Conservation (phyloP, 495 filamentous ascomycete species). For the Aspergillus wentii region DNA sequence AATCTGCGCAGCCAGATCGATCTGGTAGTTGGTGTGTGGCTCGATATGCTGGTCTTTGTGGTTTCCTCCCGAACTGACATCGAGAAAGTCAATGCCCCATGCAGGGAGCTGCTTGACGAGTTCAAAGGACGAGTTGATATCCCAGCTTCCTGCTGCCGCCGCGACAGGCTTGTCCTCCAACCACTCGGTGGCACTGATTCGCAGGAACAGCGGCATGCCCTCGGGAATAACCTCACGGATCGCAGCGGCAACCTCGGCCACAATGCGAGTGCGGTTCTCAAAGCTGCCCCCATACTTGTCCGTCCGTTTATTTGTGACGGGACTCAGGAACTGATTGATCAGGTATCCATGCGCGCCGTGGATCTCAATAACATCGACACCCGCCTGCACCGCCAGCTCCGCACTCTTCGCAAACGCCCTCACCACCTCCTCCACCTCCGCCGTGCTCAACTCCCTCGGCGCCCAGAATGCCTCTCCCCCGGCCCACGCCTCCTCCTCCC, state of each 20-base stretch:
- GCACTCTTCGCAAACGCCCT: constrained; percentile 57
- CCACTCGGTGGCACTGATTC: constrained; percentile 71
- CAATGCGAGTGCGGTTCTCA: constrained; percentile 51
- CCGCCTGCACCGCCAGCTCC: constrained; percentile 56
- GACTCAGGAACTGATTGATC: constrained; percentile 61
- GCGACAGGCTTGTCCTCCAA: constrained; percentile 50
- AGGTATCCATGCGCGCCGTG: constrained; percentile 67
- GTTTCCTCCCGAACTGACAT: constrained; percentile 69
- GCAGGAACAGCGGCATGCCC: constrained; percentile 59
- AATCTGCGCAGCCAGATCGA: constrained; percentile 56
- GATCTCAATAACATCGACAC: constrained; percentile 60
- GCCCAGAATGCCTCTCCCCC: constrained; percentile 27
- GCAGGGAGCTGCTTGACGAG: constrained; percentile 62
- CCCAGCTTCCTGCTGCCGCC: constrained; percentile 54
- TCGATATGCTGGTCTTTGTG: constrained; percentile 54
- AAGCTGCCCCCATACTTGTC: constrained; percentile 59
- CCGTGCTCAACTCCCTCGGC: constrained; percentile 34
- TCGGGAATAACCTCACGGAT: constrained; percentile 56
- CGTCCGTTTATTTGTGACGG: constrained; percentile 53
- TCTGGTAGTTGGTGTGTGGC: constrained; percentile 55
- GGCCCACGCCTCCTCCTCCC: constrained; percentile 44
- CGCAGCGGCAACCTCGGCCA: constrained; percentile 47
- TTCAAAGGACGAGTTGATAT: constrained; percentile 52
- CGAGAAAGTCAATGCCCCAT: constrained; percentile 67
- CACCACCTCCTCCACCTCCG: constrained; percentile 61